Conservation (phyloP, 176 grass and related monocot species). For the Hyparrhenia diplandra region DNA sequence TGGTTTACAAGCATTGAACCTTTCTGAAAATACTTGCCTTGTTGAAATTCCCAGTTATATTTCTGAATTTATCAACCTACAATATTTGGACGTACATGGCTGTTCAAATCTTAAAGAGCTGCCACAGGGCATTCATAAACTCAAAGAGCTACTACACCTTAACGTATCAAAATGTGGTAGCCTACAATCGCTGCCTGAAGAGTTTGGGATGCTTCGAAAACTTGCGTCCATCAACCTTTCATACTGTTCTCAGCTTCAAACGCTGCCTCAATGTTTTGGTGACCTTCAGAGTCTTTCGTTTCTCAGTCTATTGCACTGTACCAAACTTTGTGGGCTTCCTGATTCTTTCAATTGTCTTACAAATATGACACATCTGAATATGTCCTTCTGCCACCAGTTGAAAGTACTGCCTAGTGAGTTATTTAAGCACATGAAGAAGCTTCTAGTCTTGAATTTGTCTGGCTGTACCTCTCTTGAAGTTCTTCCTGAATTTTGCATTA, state of each 20-base stretch:
- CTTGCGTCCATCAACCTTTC: background rate
- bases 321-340: background rate
- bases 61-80: background rate
- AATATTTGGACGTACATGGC: background rate
- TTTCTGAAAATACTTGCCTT: conserved; percentile 3
- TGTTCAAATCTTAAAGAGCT: background rate
- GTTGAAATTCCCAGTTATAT: background rate
- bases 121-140: background rate
- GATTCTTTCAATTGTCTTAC: background rate
- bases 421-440: background rate
- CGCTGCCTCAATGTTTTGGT: background rate
- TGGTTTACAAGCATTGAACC: background rate
- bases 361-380: background rate
- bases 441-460: background rate
- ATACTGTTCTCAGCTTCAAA: background rate
- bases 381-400: background rate
- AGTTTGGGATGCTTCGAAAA: background rate
- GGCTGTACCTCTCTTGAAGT: background rate
- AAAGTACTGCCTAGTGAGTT: background rate
- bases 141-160: background rate
- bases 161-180: background rate
- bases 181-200: background rate
- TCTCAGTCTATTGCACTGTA: background rate
- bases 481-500: background rate
- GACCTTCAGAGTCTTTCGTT: background rate